Evolutionary conservation across 352 stramenopile species (phyloP).

Genomic region (Globisporangium megalacanthum): DNA sequence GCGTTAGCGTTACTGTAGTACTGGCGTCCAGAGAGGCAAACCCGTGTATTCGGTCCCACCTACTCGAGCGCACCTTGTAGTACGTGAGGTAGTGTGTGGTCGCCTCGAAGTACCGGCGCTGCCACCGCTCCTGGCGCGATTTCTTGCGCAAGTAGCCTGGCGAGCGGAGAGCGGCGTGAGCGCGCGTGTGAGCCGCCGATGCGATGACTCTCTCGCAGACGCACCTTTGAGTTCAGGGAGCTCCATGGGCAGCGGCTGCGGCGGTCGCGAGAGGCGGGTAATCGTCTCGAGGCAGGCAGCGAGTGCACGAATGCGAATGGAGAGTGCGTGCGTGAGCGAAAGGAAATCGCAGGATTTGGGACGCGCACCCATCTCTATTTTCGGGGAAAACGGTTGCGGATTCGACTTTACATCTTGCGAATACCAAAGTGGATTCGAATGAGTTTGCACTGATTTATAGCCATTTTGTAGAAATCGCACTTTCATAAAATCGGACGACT

Average conservation of each 20-base stretch:
- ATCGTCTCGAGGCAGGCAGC: background rate
- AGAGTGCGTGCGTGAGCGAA: no score
- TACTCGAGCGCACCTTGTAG: constrained; percentile 88
- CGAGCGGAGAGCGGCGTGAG: background rate
- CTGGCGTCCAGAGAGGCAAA: background rate
- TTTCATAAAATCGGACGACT: no score
- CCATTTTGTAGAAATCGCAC: background rate
- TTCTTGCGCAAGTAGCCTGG: constrained; percentile 92
- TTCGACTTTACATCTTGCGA: background rate
- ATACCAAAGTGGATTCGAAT: background rate
- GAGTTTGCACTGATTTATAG: constrained; percentile 2
- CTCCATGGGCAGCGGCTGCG: constrained; percentile 33
- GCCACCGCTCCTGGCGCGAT: constrained; percentile 90
- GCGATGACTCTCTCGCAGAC: background rate
- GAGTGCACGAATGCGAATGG: background rate
- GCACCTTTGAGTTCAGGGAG: constrained; percentile 79
- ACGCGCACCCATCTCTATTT: background rate
- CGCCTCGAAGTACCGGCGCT: constrained; percentile 97
- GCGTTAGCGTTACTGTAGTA: no score
- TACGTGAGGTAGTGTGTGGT: constrained; percentile 98
- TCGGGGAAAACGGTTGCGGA: background rate
- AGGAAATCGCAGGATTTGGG: no score
- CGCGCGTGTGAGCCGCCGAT: background rate
- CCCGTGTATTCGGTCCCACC: background rate
- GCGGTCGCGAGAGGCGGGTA: background rate